Evolutionary conservation across 129 eudicot genomes (phyloP).

Genomic region (Rutidosis leptorrhynchoides): DNA sequence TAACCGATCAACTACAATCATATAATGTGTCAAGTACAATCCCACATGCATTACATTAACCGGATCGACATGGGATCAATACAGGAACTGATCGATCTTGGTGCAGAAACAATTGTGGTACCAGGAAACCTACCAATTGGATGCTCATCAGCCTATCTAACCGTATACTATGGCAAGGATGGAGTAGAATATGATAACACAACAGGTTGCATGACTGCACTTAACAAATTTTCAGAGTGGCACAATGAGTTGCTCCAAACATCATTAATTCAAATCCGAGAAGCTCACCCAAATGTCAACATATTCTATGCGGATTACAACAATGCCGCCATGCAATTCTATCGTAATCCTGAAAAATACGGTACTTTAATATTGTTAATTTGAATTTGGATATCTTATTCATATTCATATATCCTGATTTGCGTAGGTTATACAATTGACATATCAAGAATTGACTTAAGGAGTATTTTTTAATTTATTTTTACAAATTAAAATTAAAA

Average conservation of each 20-base stretch:
- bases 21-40: neutral
- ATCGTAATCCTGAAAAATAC: constrained; percentile 37
- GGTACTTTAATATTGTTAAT: constrained; percentile 33
- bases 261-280: constrained; percentile 32
- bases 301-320: constrained; percentile 59
- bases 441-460: too few species aligned
- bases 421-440: too few species aligned
- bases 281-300: constrained; percentile 40
- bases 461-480: too few species aligned
- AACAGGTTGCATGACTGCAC: constrained; percentile 44
- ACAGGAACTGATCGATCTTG: constrained; percentile 54
- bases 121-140: constrained; percentile 71
- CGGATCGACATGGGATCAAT: neutral
- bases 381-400: neutral
- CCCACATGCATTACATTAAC: neutral
- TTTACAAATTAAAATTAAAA: too few species aligned
- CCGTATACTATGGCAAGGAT: constrained; percentile 29
- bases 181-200: constrained; percentile 41
- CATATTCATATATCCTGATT: neutral
- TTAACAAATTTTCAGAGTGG: constrained; percentile 43
- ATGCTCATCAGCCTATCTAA: constrained; percentile 47
- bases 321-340: constrained; percentile 49
- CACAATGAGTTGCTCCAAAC: constrained; percentile 47
- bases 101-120: constrained; percentile 51
- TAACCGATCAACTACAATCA: neutral